phyloP scores from a whole-genome alignment of 768 basidiomycete species.

The Russula earlei region DNA sequence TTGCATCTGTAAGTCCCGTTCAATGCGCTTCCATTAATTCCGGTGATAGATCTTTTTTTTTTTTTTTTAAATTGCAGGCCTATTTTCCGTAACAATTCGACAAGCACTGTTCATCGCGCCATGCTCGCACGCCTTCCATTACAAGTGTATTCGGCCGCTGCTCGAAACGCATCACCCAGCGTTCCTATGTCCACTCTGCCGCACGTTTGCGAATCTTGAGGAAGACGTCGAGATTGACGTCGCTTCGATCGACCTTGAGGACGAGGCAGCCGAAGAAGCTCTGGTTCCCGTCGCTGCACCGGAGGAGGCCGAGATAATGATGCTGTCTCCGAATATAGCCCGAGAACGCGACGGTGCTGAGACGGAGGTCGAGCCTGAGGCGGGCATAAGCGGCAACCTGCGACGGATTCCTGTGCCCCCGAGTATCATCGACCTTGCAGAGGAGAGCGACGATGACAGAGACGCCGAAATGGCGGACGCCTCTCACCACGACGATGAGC shows the following conservation, averaged over 20 bases:
- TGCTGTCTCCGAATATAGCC: constrained; percentile 5
- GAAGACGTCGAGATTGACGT: constrained; percentile 80
- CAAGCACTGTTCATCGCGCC: constrained; percentile 97
- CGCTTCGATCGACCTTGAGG: constrained; percentile 7
- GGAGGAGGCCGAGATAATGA: constrained; percentile 13
- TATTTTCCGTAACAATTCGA: constrained; percentile 85
- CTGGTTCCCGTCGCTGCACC: not conserved
- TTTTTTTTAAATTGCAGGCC: constrained; percentile 38
- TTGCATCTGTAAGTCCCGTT: constrained; percentile 69
- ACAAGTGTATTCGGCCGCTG: constrained; percentile 93
- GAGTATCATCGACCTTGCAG: constrained; percentile 16
- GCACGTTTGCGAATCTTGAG: constrained; percentile 91
- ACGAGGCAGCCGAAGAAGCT: not conserved
- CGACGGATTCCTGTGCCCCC: constrained; percentile 8
- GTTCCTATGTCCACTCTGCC: constrained; percentile 91
- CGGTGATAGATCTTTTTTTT: not conserved
- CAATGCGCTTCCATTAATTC: constrained; percentile 5
- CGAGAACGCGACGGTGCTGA: constrained; percentile 14
- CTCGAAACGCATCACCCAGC: constrained; percentile 83
- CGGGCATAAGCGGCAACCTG: not conserved
- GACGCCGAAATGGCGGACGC: constrained; percentile 13
- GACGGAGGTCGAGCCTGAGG: constrained; percentile 15
- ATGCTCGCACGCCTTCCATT: constrained; percentile 93
- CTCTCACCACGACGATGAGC: not conserved
- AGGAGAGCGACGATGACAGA: constrained; percentile 13